Conservation (phyloP, 495 filamentous ascomycete genomes). For the Penicillium flavigenum region DNA sequence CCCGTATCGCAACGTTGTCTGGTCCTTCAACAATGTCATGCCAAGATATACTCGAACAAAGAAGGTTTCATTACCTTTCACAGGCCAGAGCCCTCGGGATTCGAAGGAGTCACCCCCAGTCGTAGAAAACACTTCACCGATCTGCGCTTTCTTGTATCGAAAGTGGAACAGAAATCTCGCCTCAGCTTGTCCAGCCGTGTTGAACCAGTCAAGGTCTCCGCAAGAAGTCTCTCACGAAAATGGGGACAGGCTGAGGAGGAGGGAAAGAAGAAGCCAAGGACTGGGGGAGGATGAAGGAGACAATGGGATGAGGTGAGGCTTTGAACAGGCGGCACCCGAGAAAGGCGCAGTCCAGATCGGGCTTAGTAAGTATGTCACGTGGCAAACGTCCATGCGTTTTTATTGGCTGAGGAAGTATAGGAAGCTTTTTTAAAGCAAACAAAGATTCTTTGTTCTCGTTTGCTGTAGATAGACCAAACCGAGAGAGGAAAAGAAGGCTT, state of each 20-base stretch:
- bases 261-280: conserved; percentile 22
- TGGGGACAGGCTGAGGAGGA: conserved; percentile 37
- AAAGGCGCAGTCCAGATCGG: conserved; percentile 3
- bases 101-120: conserved; percentile 26
- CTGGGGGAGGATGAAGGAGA: conserved; percentile 20
- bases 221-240: conserved; percentile 43
- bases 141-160: conserved; percentile 24
- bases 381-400: background rate
- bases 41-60: background rate
- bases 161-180: conserved; percentile 28
- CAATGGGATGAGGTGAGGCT: conserved; percentile 16
- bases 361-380: conserved; percentile 10
- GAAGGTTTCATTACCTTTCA: conserved; percentile 40
- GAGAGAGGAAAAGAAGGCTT: background rate
- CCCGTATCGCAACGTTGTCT: conserved; percentile 9
- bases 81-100: conserved; percentile 18
- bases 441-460: background rate
- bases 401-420: conserved; percentile 7
- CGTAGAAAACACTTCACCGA: conserved; percentile 33
- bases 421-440: background rate
- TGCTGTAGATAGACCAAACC: background rate
- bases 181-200: conserved; percentile 46
- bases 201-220: conserved; percentile 54
- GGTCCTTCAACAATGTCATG: conserved; percentile 15
- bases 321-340: background rate